These are phyloP conservation scores for Talaromyces sp. DNA, from an alignment of 2,329 filamentous ascomycete species.

Conservation along the genomic window DNA sequence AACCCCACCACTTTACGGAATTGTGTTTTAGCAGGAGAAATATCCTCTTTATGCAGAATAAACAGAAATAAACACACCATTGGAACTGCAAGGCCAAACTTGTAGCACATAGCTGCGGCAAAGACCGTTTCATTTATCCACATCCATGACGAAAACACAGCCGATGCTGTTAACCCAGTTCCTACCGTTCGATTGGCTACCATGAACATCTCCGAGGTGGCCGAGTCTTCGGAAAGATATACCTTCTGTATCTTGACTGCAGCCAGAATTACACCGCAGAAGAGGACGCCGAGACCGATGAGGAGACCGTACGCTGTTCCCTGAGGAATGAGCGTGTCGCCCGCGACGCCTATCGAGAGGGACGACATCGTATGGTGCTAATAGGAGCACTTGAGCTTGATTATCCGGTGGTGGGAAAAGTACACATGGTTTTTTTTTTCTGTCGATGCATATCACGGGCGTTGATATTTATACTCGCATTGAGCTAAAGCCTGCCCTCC, in stretches of 20 bases:
- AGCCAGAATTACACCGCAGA: conserved; percentile 43
- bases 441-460: neutral
- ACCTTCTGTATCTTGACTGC: conserved; percentile 43
- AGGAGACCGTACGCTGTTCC: conserved; percentile 44
- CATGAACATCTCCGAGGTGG: conserved; percentile 41
- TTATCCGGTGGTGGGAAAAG: no score
- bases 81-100: conserved; percentile 30
- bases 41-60: neutral
- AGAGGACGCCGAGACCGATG: conserved; percentile 44
- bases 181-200: conserved; percentile 34
- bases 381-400: no score
- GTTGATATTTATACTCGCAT: neutral
- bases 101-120: conserved; percentile 29
- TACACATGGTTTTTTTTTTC: no score
- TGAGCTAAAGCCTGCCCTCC: neutral
- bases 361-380: neutral
- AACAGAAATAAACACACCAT: conserved; percentile 18
- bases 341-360: neutral
- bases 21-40: neutral
- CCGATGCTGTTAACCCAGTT: conserved; percentile 32
- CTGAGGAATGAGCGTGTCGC: conserved; percentile 25
- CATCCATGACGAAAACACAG: conserved; percentile 37
- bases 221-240: conserved; percentile 39
- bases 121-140: conserved; percentile 35
- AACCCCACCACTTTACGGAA: conserved; percentile 28